These are phyloP conservation scores for Erodium trifolium DNA, from an alignment of 441 rosid species.

Conservation along the genomic window DNA sequence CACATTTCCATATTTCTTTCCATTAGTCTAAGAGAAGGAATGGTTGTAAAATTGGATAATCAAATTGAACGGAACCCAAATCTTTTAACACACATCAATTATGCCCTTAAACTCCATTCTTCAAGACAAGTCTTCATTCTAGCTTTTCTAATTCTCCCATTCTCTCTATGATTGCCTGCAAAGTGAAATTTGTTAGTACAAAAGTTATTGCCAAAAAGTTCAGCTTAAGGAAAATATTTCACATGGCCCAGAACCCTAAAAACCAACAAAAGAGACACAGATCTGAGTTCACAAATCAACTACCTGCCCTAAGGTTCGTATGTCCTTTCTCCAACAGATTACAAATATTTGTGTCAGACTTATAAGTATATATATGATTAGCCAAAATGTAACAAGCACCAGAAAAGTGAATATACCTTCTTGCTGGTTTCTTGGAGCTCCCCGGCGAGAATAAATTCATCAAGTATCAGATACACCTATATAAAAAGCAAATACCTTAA, in stretches of 20 bases:
- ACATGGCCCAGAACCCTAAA: neutral
- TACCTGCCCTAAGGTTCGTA: neutral
- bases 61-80: too few relatives aligned
- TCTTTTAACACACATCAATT: neutral
- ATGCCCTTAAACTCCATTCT: conserved; percentile 9
- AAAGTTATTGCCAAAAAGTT: neutral
- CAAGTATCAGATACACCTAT: conserved; percentile 89
- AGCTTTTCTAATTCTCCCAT: conserved; percentile 94
- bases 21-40: conserved; percentile 2
- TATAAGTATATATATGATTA: neutral
- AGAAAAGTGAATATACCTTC: conserved; percentile 35
- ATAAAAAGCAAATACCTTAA: neutral
- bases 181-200: neutral
- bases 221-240: neutral
- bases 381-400: neutral
- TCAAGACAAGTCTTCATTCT: conserved; percentile 33
- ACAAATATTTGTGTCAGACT: neutral
- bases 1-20: conserved; percentile 1
- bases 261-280: neutral
- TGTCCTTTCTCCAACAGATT: neutral
- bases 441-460: conserved; percentile 97
- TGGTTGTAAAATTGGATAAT: neutral
- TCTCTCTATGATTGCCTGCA: conserved; percentile 90
- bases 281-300: neutral
- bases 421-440: conserved; percentile 99